A percentile compares a stretch with the other conserved stretches of the same genome.
phyloP scores from a whole-genome alignment of 2,329 filamentous ascomycete species.

The Pyrenophora seminiperda region DNA sequence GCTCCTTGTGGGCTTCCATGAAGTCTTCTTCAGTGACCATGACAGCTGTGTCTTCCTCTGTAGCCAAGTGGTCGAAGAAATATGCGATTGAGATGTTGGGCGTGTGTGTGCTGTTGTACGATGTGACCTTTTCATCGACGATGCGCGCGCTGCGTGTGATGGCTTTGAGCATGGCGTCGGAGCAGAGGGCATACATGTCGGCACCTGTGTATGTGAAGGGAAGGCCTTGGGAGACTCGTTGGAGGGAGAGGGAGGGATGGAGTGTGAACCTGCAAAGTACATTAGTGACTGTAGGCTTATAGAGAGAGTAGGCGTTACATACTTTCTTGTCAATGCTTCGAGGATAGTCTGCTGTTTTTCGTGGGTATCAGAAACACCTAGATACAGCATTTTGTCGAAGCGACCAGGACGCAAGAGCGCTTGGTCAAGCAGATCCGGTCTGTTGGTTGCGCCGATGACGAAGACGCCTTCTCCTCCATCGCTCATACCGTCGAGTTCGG shows the following conservation, averaged over 20 bases:
- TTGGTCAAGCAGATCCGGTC: conserved; percentile 89
- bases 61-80: conserved; percentile 93
- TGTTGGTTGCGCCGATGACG: conserved; percentile 94
- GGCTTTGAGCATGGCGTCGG: conserved; percentile 97
- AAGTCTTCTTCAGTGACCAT: conserved; percentile 92
- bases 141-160: conserved; percentile 85
- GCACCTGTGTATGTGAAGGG: conserved; percentile 98
- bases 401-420: conserved; percentile 86
- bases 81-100: conserved; percentile 78
- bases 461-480: conserved; percentile 87
- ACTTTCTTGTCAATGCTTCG: conserved; percentile 93
- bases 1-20: conserved; percentile 75
- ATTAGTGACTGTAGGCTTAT: conserved; percentile 1
- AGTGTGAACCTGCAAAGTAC: conserved; percentile 72
- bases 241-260: conserved; percentile 76
- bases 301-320: conserved; percentile 49
- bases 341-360: conserved; percentile 95
- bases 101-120: conserved; percentile 61
- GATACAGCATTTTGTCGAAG: conserved; percentile 98
- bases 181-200: conserved; percentile 95
- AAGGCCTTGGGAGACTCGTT: conserved; percentile 72
- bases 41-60: conserved; percentile 79
- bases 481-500: conserved; percentile 97
- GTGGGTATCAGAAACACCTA: conserved; percentile 95
- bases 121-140: conserved; percentile 81